Conservation (phyloP, 176 grass and related monocot species). For the Puya raimondii region DNA sequence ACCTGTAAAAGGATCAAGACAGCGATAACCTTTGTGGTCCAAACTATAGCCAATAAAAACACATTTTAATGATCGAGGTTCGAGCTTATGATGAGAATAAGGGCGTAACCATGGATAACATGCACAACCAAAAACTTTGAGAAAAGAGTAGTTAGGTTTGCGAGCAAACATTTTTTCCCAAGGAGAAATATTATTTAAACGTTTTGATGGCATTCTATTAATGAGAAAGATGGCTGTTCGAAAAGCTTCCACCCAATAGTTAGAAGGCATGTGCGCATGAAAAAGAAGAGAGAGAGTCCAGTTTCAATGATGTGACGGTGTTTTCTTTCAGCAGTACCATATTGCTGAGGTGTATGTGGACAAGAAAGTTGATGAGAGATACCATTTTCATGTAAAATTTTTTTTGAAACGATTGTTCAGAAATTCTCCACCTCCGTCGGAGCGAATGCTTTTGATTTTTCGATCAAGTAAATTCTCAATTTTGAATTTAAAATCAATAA, state of each 20-base stretch:
- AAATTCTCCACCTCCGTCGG: constrained; percentile 1
- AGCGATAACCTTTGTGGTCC: constrained; percentile 2
- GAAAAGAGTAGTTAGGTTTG: not conserved
- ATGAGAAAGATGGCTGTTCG: not conserved
- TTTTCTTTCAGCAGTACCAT: not conserved
- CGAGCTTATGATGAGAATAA: constrained; percentile 2
- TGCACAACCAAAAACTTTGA: constrained; percentile 2
- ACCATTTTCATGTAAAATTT: not conserved
- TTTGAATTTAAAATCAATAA: no score
- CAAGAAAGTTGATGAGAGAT: not conserved
- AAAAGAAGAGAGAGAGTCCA: not conserved
- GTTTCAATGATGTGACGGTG: constrained; percentile 14
- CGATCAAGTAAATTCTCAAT: not conserved
- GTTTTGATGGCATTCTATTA: not conserved
- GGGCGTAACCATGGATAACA: constrained; percentile 1
- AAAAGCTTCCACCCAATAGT: constrained; percentile 4
- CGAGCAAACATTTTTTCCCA: not conserved
- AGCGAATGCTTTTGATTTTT: not conserved
- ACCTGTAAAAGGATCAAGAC: not conserved
- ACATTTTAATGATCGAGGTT: not conserved
- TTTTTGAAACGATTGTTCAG: not conserved
- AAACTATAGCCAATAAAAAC: constrained; percentile 12
- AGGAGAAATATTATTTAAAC: not conserved
- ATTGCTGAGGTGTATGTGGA: constrained; percentile 3
- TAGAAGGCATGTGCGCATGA: not conserved